Base-by-base conservation (phyloP, 2,329 filamentous ascomycete genomes). In the Fusarium duplospermum region DNA sequence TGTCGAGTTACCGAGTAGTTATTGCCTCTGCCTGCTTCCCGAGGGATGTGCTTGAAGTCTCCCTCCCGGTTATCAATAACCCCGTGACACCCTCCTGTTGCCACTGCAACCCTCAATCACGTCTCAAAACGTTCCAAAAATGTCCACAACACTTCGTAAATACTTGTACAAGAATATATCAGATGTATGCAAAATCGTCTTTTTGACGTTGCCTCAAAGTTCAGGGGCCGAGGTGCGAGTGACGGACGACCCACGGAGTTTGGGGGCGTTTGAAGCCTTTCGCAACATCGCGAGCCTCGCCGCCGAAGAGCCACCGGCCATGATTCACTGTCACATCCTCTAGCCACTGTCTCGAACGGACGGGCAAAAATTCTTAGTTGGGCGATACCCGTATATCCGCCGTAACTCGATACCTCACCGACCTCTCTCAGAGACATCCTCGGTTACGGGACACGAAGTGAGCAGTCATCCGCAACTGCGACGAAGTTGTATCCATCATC, bases 151-250 rank as follows among this genome's bases (percentile, higher is more conserved):
- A 8, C 7, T 1, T 20, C 18, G 4, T 33, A 16, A 22, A 33
- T 20, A 40, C n/a, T n/a, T 35, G 7, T 6, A 35, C 27, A 29
- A 20, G 8, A 24, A 54, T 38, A 22, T 27, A 50, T 50, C 27
- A 29, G 29, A 22, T 56, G n/a, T 35, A 22, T 56, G 7, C 18
- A 18, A 16, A 62, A 54, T 40, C 5, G 14, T 38, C 29, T 22
- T 35, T 38, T 22, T 33, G 54, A 45, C 62, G 68, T 58, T 38
- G 61, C 62, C 65, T 38, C 40, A 47, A 35, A 62, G 29, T 42
- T 74, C 71, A 74, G 71, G 71, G 71, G 68, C 50, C 50, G 40
- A 35, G 42, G 33, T 42, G 61, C 52, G 64, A 74, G 64, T 65
- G 64, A 38, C 31, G 31, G 31, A 31, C 33, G 54, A 38, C 54